A percentile compares a stretch with the other conserved stretches of the same genome.
phyloP scores from a whole-genome alignment of 441 rosid genomes.

The Omphalea diandra region DNA sequence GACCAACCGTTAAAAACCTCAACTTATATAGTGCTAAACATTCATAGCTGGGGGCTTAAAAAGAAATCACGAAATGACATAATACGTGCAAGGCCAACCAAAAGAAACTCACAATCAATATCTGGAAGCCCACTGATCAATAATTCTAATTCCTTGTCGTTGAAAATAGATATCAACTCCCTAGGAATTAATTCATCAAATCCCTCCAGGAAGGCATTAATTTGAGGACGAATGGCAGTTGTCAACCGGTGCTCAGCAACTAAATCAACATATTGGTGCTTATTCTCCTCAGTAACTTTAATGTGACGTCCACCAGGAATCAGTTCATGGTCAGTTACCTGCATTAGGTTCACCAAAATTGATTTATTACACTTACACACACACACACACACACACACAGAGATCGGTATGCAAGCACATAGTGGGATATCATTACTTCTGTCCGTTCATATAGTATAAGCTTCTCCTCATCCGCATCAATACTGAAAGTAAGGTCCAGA shows the following conservation, averaged over 20 bases:
- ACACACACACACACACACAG: too few relatives aligned
- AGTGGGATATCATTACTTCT: constrained; percentile 43
- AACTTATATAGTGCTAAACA: not conserved
- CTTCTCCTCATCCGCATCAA: constrained; percentile 98
- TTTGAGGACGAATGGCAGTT: constrained; percentile 95
- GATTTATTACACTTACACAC: not conserved
- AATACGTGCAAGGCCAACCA: constrained; percentile 9
- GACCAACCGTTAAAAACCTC: constrained; percentile 10
- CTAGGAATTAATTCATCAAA: constrained; percentile 71
- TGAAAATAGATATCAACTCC: constrained; percentile 79
- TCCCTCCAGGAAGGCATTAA: constrained; percentile 87
- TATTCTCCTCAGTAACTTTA: constrained; percentile 91
- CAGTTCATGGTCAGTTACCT: constrained; percentile 96
- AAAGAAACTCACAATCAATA: constrained; percentile 69
- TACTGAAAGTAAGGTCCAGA: constrained; percentile 84
- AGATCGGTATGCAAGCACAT: not conserved
- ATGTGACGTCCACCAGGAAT: constrained; percentile 82
- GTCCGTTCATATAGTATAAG: constrained; percentile 76
- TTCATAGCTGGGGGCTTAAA: not conserved
- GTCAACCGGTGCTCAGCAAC: constrained; percentile 90
- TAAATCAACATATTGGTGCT: constrained; percentile 85
- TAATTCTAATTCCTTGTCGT: constrained; percentile 94
- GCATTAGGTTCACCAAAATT: constrained; percentile 25
- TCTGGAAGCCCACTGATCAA: constrained; percentile 96
- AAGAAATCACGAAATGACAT: not conserved